phyloP scores from a whole-genome alignment of 768 basidiomycete genomes.

The Leccinum fibrillosum region DNA sequence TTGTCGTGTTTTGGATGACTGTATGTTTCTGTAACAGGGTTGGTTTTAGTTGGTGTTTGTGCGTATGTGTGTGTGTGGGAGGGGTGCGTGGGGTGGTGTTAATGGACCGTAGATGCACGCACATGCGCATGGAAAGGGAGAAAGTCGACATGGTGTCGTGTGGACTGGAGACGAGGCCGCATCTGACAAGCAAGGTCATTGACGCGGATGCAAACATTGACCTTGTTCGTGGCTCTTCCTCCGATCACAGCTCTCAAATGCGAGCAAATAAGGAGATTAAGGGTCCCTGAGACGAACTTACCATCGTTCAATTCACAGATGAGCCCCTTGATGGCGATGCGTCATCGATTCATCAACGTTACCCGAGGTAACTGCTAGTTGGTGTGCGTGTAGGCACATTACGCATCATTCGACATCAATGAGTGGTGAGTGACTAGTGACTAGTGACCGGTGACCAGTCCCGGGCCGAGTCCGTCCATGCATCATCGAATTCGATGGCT shows the following conservation, averaged over 20 bases:
- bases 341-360: too few relatives aligned
- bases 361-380: neutral
- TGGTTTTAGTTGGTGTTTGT: neutral
- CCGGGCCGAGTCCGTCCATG: neutral
- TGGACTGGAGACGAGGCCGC: neutral
- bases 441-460: too few relatives aligned
- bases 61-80: neutral
- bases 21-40: conserved; percentile 1
- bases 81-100: neutral
- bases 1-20: conserved; percentile 4
- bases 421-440: neutral
- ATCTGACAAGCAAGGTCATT: neutral
- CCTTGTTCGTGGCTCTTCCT: too few relatives aligned
- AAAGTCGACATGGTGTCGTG: neutral
- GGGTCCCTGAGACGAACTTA: too few relatives aligned
- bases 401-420: neutral
- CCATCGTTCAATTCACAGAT: too few relatives aligned
- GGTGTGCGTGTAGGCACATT: neutral
- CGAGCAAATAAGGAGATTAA: neutral
- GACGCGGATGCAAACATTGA: neutral
- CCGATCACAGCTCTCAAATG: neutral
- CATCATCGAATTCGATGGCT: neutral
- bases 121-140: neutral
- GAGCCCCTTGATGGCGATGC: too few relatives aligned
- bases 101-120: neutral